Evolutionary conservation across 163 green algal genomes (phyloP).

Genomic region (Scenedesmus sp.): DNA sequence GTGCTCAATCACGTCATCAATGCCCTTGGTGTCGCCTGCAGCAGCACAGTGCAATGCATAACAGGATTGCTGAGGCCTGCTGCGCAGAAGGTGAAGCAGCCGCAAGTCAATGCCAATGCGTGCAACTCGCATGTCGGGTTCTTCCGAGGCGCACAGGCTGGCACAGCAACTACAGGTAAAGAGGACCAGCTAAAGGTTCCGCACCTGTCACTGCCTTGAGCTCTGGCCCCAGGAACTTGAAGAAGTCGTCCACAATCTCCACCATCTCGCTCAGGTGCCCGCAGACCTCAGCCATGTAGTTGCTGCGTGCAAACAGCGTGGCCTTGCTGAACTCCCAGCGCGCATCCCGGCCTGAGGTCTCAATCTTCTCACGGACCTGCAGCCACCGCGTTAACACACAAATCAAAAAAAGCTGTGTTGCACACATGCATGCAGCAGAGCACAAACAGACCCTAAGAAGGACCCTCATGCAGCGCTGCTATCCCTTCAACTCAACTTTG

Average conservation of each 20-base stretch:
- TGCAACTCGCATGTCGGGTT: not conserved
- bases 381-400: not conserved
- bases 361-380: conserved; percentile 89
- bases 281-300: conserved; percentile 91
- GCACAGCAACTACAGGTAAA: no score
- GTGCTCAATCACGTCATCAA: conserved; percentile 80
- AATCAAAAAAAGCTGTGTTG: no score
- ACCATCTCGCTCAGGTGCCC: conserved; percentile 87
- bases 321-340: conserved; percentile 95
- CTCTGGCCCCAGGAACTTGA: conserved; percentile 93
- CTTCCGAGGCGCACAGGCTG: no score
- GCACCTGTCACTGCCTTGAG: conserved; percentile 92
- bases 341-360: conserved; percentile 83
- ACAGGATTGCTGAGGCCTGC: not conserved
- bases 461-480: no score
- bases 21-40: conserved; percentile 78
- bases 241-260: conserved; percentile 90
- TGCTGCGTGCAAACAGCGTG: conserved; percentile 90
- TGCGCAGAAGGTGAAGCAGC: not conserved
- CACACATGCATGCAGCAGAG: not conserved
- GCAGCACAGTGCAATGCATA: not conserved
- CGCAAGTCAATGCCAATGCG: not conserved
- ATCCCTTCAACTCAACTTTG: no score
- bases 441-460: not conserved
- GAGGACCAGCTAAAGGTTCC: no score